Conservation (phyloP, 2,329 filamentous ascomycete genomes). For the Aspergillus calidoustus region DNA sequence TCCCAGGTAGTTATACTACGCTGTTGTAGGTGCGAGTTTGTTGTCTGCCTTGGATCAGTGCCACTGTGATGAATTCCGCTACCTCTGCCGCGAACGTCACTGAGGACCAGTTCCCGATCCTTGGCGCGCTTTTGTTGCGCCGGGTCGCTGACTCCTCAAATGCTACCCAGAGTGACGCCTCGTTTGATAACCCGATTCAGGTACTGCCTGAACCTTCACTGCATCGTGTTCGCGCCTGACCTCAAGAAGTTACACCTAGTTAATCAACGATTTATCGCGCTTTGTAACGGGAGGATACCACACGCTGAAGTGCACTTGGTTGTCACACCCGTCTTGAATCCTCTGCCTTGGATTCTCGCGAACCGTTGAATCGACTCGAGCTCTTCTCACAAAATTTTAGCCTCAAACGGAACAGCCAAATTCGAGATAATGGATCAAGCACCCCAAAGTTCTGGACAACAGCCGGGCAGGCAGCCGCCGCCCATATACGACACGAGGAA, state of each 20-base stretch:
- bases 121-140: constrained; percentile 15
- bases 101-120: neutral
- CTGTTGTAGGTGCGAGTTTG: too few species aligned
- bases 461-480: constrained; percentile 63
- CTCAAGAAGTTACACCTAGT: neutral
- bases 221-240: neutral
- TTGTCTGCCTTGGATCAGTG: too few species aligned
- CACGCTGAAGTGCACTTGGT: neutral
- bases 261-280: neutral
- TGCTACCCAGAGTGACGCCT: constrained; percentile 5
- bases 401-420: neutral
- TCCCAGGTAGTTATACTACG: too few species aligned
- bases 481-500: constrained; percentile 74
- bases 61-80: too few species aligned
- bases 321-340: neutral
- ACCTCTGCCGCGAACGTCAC: constrained; percentile 1
- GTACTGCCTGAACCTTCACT: neutral
- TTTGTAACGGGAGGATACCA: neutral
- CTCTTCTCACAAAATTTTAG: neutral
- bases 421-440: constrained; percentile 58
- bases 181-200: neutral
- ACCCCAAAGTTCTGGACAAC: constrained; percentile 59
- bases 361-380: neutral
- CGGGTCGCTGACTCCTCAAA: constrained; percentile 2
- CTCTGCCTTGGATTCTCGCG: neutral